Evolutionary conservation across 1,284 basidiomycete genomes (phyloP).

Genomic region (Rhizoctonia solani): DNA sequence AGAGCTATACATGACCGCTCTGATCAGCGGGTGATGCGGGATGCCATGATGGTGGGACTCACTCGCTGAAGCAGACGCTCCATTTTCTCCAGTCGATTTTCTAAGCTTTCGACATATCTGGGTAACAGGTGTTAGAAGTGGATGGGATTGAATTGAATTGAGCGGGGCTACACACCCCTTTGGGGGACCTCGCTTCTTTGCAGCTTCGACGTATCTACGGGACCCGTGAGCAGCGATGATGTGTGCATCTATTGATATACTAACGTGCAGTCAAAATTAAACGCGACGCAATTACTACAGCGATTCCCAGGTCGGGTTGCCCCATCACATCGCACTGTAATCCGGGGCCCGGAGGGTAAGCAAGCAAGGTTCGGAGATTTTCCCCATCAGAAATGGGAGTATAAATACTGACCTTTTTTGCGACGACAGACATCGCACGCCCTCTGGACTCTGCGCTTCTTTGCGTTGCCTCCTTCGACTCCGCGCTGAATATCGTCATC

Average conservation of each 20-base stretch:
- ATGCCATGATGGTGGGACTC: too few relatives aligned
- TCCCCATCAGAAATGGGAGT: background rate
- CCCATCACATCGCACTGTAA: conserved; percentile 36
- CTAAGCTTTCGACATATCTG: conserved; percentile 73
- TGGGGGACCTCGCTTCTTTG: conserved; percentile 83
- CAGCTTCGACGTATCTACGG: conserved; percentile 64
- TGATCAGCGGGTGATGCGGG: too few relatives aligned
- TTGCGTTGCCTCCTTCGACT: conserved; percentile 36
- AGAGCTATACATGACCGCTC: conserved; percentile 61
- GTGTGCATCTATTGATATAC: conserved; percentile 43
- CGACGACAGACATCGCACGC: conserved; percentile 76
- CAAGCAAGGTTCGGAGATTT: too few relatives aligned
- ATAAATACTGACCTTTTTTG: conserved; percentile 55
- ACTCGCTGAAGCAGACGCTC: conserved; percentile 68
- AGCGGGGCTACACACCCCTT: conserved; percentile 61
- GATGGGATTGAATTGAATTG: background rate
- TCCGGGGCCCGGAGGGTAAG: conserved; percentile 26
- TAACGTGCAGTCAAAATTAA: conserved; percentile 76
- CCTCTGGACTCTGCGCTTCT: conserved; percentile 33
- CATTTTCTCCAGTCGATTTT: conserved; percentile 70
- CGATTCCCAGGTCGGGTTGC: conserved; percentile 47
- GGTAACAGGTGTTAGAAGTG: conserved; percentile 26
- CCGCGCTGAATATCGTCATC: conserved; percentile 47
- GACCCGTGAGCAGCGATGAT: conserved; percentile 42
- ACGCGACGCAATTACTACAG: conserved; percentile 80